Conservation (phyloP, 352 stramenopile genomes). For the Phytopythium cucurbitacearum region DNA sequence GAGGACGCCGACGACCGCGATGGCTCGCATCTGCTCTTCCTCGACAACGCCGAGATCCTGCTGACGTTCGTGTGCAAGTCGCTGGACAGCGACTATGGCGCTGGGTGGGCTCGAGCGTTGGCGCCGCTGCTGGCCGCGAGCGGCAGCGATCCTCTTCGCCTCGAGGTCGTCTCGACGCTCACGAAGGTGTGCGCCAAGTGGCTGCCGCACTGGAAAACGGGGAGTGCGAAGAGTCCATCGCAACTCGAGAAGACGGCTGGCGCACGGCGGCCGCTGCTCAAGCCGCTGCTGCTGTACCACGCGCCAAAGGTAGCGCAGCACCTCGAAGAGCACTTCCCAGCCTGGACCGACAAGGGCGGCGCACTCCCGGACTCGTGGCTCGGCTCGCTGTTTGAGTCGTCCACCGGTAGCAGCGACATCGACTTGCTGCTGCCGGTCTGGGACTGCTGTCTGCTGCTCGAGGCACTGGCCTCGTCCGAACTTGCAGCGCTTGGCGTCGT, state of each 20-base stretch:
- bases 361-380: constrained; percentile 68
- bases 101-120: constrained; percentile 50
- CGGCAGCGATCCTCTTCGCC: constrained; percentile 62
- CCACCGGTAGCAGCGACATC: constrained; percentile 33
- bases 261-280: constrained; percentile 43
- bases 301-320: constrained; percentile 60
- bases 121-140: constrained; percentile 47
- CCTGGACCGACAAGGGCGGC: constrained; percentile 39
- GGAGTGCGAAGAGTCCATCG: no score
- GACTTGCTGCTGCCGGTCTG: constrained; percentile 62
- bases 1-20: constrained; percentile 37
- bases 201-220: constrained; percentile 41
- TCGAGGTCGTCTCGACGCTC: constrained; percentile 54
- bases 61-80: constrained; percentile 65
- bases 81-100: constrained; percentile 47
- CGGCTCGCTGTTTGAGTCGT: constrained; percentile 68
- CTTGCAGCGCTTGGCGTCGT: not conserved
- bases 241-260: constrained; percentile 19
- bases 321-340: constrained; percentile 68
- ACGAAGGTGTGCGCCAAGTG: constrained; percentile 37
- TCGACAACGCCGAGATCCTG: constrained; percentile 71
- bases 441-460: constrained; percentile 62
- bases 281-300: constrained; percentile 77
- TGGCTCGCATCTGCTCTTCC: constrained; percentile 59
- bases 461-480: constrained; percentile 16